Evolutionary conservation across 2,329 filamentous ascomycete species (phyloP), one percentile per base, ranked within the genome.

Genomic region (Sporothrix schenckii): DNA sequence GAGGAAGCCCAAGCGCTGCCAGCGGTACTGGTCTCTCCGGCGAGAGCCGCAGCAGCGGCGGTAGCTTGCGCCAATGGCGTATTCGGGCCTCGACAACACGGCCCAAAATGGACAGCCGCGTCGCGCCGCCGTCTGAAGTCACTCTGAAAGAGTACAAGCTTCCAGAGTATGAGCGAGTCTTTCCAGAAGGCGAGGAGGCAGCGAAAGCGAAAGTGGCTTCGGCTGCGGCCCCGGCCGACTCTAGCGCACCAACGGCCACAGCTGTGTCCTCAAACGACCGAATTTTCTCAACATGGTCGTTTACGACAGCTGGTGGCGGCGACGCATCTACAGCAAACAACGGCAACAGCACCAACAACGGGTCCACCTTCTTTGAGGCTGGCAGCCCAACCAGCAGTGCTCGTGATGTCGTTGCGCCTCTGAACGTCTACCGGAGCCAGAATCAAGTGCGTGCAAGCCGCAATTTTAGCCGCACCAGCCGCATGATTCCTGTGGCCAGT

Each of bases 381-480:
- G 30, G 21, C 41, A 49, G 60, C 21, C 60, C 60, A 10, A 27
- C 19, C 10, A 63, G 47, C 68, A 63, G 47, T 30, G 47, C 44
- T 9, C 44, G 44, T 5, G 56, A 63, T 39, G 39, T 50, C 13
- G 56, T 63, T 11, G 53, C 68, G 2, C 54, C 54, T 1, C 47
- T 63, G 24, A 60, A n/a, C 14, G 21, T 67, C 65, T 50, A 52
- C 44, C 63, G 3, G 47, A 39, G 34, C 44, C 63, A 39, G 44
- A 24, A 60, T 9, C 68, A 58, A 19, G n/a, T 19, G 56, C 44
- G 54, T 6, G 44, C 58, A 16, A 69, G 56, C 56, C 66, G 66
- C 39, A 61, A 52, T n/a, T 61, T 61, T 27, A 68, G 66, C 41
- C 52, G 66, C 39, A 68, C 34, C 66, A 68, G 66, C 41, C 66